Percentiles rank a stretch among this genome's conserved stretches.
Conservation (phyloP, 345 rosid genomes). For the Mercurialis annua region DNA sequence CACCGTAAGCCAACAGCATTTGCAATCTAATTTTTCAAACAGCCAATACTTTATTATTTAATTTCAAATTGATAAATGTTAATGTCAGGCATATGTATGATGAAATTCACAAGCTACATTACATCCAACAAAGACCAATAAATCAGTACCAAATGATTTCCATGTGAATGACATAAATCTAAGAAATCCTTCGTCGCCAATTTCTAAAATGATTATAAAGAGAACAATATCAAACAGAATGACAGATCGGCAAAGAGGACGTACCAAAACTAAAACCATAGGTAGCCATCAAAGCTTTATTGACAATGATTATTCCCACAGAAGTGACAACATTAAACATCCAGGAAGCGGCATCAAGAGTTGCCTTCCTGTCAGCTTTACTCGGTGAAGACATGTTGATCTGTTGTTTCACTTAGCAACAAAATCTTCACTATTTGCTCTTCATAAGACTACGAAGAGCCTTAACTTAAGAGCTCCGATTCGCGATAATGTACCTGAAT, state of each 20-base stretch:
- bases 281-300: slow-evolving; percentile 93
- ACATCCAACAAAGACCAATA: background rate
- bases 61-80: too few species aligned
- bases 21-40: background rate
- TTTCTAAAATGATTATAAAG: background rate
- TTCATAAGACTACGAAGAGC: slow-evolving; percentile 23
- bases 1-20: background rate
- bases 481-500: slow-evolving; percentile 3
- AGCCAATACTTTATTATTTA: too few species aligned
- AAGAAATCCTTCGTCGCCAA: background rate
- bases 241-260: slow-evolving; percentile 5
- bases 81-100: background rate
- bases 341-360: slow-evolving; percentile 93
- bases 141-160: background rate
- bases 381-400: slow-evolving; percentile 57
- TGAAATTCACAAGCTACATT: background rate
- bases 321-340: slow-evolving; percentile 95
- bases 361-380: slow-evolving; percentile 73
- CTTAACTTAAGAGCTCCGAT: background rate
- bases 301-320: slow-evolving; percentile 94
- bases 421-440: slow-evolving; percentile 23
- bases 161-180: background rate
- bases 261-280: slow-evolving; percentile 93
- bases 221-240: background rate
- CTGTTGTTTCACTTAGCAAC: slow-evolving; percentile 24